Base-by-base conservation (phyloP, 2,329 filamentous ascomycete genomes). In the Fusarium citri region DNA sequence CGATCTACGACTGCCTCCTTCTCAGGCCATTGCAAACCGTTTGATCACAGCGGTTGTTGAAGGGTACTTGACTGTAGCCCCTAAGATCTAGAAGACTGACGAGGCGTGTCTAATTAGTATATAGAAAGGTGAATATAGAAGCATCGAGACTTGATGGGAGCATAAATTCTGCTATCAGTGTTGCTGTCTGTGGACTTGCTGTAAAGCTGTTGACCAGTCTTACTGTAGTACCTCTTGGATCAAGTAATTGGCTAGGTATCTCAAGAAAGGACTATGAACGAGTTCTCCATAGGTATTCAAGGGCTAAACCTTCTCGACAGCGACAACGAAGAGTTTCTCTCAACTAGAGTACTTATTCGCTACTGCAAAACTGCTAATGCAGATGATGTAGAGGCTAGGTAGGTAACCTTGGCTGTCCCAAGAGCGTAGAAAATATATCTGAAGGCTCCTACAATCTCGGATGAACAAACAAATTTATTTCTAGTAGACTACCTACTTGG, bases 1-100 rank as follows among this genome's bases (percentile, higher is more conserved):
- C 0, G 88, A 86, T 6, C 79, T 99, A 82, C 88, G 93, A 59
- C 80, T 99, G 77, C 96, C 96, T 47, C 94, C 94, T 4, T 83
- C 86, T 62, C 97, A 94, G 37, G 95, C 96, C 3, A 98, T 99
- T 85, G 96, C 96, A 18, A 92, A 98, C 79, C 92, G 94, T 78
- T 81, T 98, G 76, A 89, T 99, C 73, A 86, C 84, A 55, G 93
- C 94, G 2, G 94, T 97, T 16, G 87, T 91, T 1, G 88, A 90
- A 53, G 94, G 94, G 0, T 96, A 92, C 78, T 82, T 92, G 64
- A 85, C 84, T 14, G 84, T 83, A 4, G 80, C 69, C 6, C 73
- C 85, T 64, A 91, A 88, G 79, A 87, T 87, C 12, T 87, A 74
- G 59, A n/a, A 8, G 5, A 23, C 34, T 28, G 48, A 40, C 23